These are phyloP conservation scores for Macadamia tetraphylla DNA, from an alignment of 164 flowering plant genomes.

Conservation along the genomic window DNA sequence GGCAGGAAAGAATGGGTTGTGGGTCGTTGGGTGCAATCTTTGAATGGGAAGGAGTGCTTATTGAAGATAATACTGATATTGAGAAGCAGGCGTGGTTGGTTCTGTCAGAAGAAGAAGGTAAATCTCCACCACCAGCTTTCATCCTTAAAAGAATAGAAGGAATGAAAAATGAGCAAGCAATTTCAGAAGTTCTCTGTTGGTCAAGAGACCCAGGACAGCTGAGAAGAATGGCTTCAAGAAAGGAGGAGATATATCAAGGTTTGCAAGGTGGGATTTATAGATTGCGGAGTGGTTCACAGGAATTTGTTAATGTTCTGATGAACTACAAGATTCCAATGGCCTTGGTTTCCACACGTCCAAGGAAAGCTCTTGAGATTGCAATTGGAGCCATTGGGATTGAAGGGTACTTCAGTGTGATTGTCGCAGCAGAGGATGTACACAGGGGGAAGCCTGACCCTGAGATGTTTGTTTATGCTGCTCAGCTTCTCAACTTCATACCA, in stretches of 20 bases:
- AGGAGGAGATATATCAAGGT: slow-evolving; percentile 76
- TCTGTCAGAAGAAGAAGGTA: slow-evolving; percentile 86
- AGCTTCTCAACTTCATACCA: slow-evolving; percentile 74
- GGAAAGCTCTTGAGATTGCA: slow-evolving; percentile 57
- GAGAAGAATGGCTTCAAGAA: slow-evolving; percentile 66
- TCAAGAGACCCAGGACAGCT: slow-evolving; percentile 70
- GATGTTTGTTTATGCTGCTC: slow-evolving; percentile 90
- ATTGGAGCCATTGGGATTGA: slow-evolving; percentile 58
- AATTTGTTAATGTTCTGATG: slow-evolving; percentile 69
- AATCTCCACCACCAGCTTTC: slow-evolving; percentile 72
- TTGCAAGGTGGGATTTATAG: slow-evolving; percentile 73
- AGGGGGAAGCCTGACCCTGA: slow-evolving; percentile 98
- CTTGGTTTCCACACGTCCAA: slow-evolving; percentile 80
- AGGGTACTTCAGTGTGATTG: slow-evolving; percentile 63
- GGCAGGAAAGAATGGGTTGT: slow-evolving; percentile 93
- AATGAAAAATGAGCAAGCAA: slow-evolving; percentile 96
- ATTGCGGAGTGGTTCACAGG: slow-evolving; percentile 66
- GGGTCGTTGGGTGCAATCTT: slow-evolving; percentile 98
- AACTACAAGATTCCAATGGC: slow-evolving; percentile 87
- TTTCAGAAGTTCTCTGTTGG: slow-evolving; percentile 96
- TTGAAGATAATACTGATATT: slow-evolving; percentile 79
- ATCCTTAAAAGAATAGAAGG: slow-evolving; percentile 76
- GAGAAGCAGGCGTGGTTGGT: slow-evolving; percentile 87
- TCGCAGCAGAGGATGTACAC: slow-evolving; percentile 85
- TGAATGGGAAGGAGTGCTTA: slow-evolving; percentile 92